A percentile compares a stretch with the other conserved stretches of the same genome.
phyloP scores from a whole-genome alignment of 2,329 filamentous ascomycete genomes.

The Sporothrix humicola region DNA sequence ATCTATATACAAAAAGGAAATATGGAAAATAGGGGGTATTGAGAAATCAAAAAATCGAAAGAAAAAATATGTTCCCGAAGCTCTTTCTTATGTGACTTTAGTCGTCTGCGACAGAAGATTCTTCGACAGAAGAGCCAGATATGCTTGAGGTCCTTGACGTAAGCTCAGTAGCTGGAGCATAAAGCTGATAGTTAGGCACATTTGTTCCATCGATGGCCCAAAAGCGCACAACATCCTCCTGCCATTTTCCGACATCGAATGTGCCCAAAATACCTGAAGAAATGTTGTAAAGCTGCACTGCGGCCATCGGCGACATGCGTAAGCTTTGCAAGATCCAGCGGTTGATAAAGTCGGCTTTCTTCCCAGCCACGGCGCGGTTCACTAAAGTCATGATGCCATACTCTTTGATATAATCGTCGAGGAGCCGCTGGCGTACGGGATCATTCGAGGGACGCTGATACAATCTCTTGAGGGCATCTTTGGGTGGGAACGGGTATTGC shows the following conservation, averaged over 20 bases:
- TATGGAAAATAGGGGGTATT: too few species aligned
- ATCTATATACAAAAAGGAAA: too few species aligned
- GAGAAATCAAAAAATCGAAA: too few species aligned
- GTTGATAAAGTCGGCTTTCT: constrained; percentile 55
- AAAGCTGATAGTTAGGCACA: not conserved
- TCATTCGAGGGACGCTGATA: constrained; percentile 46
- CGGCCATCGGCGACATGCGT: constrained; percentile 54
- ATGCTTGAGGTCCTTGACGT: not conserved
- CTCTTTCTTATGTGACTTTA: too few species aligned
- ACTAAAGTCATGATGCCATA: constrained; percentile 54
- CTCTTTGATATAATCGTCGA: constrained; percentile 55
- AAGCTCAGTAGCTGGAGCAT: constrained; percentile 22
- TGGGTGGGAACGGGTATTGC: constrained; percentile 48
- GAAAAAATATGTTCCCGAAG: too few species aligned
- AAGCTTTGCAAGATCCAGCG: constrained; percentile 61
- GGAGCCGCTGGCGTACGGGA: constrained; percentile 46
- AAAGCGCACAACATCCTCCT: constrained; percentile 49
- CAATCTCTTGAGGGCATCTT: constrained; percentile 50
- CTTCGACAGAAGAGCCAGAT: not conserved
- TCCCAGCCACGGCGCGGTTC: constrained; percentile 45
- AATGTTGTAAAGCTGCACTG: constrained; percentile 50
- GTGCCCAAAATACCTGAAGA: constrained; percentile 45
- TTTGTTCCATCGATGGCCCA: constrained; percentile 48
- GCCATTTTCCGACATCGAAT: constrained; percentile 48
- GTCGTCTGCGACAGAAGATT: not conserved